These are phyloP conservation scores for Zizania latifolia DNA, from an alignment of 176 grass and related monocot species.

Conservation along the genomic window DNA sequence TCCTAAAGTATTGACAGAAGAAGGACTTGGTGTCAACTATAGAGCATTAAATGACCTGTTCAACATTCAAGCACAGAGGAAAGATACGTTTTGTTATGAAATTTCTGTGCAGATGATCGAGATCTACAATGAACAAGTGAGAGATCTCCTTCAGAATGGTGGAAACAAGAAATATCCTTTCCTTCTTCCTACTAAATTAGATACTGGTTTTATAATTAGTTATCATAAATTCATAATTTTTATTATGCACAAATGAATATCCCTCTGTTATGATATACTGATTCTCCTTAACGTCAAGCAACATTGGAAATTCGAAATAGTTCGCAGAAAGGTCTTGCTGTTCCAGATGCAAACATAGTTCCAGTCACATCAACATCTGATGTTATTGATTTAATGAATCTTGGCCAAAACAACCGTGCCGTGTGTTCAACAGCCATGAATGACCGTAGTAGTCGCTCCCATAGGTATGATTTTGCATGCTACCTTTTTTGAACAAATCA, in stretches of 20 bases:
- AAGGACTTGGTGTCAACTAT: conserved; percentile 85
- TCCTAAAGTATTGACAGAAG: conserved; percentile 69
- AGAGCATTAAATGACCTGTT: conserved; percentile 95
- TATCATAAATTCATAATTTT: neutral
- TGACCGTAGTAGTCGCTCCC: conserved; percentile 95
- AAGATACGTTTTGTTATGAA: conserved; percentile 70
- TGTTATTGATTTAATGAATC: conserved; percentile 84
- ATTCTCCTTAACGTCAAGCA: conserved; percentile 51
- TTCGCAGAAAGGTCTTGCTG: conserved; percentile 68
- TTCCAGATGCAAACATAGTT: conserved; percentile 79
- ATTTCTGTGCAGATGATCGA: conserved; percentile 97
- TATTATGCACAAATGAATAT: neutral
- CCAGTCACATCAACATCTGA: conserved; percentile 58
- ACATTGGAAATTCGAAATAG: conserved; percentile 90
- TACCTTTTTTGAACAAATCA: neutral
- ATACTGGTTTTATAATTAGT: neutral
- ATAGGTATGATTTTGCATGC: conserved; percentile 46
- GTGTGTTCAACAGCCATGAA: conserved; percentile 87
- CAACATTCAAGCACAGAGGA: conserved; percentile 53
- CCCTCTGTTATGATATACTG: neutral
- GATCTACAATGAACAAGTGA: conserved; percentile 97
- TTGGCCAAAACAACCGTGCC: conserved; percentile 80
- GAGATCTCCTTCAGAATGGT: conserved; percentile 85
- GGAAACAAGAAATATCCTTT: conserved; percentile 97
- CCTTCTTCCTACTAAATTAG: conserved; percentile 27